Evolutionary conservation across 768 basidiomycete species (phyloP).

Genomic region (Rhodotorula babjevae): DNA sequence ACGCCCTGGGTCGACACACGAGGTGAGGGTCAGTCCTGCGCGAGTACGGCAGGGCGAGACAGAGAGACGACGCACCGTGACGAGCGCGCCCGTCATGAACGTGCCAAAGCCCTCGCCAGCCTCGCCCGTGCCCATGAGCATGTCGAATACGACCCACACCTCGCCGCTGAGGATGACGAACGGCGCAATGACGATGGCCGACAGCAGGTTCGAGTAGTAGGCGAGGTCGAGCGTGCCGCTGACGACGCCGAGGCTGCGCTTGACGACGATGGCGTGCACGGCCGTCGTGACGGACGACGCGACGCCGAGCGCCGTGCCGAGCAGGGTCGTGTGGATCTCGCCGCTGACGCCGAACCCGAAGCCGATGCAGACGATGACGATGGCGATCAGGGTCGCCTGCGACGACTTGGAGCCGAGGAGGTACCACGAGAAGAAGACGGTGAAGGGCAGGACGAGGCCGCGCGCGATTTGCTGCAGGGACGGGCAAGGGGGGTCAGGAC

Average conservation of each 20-base stretch:
- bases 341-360: slow-evolving; percentile 61
- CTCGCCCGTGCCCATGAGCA: slow-evolving; percentile 55
- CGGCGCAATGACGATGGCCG: slow-evolving; percentile 67
- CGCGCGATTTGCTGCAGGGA: slow-evolving; percentile 70
- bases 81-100: slow-evolving; percentile 43
- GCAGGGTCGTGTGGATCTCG: slow-evolving; percentile 51
- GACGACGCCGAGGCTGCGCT: slow-evolving; percentile 72
- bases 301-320: slow-evolving; percentile 79
- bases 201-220: slow-evolving; percentile 86
- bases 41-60: too few relatives aligned
- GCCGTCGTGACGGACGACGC: slow-evolving; percentile 81
- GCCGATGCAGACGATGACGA: slow-evolving; percentile 77
- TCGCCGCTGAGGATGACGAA: slow-evolving; percentile 73
- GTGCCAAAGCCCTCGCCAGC: slow-evolving; percentile 34
- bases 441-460: slow-evolving; percentile 87
- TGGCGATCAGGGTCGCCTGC: slow-evolving; percentile 65
- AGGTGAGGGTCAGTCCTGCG: not conserved
- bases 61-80: slow-evolving; percentile 41
- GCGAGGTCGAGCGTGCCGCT: slow-evolving; percentile 76
- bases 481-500: not conserved
- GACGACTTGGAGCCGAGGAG: slow-evolving; percentile 74
- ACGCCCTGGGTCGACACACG: slow-evolving; percentile 58
- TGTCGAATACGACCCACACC: slow-evolving; percentile 57
- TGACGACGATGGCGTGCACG: slow-evolving; percentile 88
- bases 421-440: slow-evolving; percentile 77